phyloP scores from a whole-genome alignment of 306 rosid species.

The Potentilla sterilis region DNA sequence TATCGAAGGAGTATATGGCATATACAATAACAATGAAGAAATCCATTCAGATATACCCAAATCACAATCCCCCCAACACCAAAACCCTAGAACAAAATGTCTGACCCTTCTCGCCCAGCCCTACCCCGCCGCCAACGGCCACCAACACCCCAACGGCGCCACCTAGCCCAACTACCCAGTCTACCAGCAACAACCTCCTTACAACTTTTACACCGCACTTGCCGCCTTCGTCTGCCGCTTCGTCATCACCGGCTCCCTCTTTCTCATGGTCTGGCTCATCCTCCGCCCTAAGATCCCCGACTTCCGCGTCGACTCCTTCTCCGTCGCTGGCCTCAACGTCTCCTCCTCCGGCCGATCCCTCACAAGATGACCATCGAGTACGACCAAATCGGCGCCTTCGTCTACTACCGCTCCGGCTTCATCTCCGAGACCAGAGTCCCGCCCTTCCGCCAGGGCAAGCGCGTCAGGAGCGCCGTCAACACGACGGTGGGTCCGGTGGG shows the following conservation, averaged over 20 bases:
- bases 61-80: too few relatives aligned
- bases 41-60: conserved; percentile 8
- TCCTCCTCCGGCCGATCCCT: too few relatives aligned
- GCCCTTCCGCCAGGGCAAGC: too few relatives aligned
- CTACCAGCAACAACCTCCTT: background rate
- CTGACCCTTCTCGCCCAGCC: conserved; percentile 68
- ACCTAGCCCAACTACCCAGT: too few relatives aligned
- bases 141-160: conserved; percentile 15
- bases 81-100: conserved; percentile 19
- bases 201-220: conserved; percentile 15
- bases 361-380: too few relatives aligned
- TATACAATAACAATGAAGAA: background rate
- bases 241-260: conserved; percentile 42
- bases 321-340: too few relatives aligned
- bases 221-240: conserved; percentile 54
- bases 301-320: conserved; percentile 35
- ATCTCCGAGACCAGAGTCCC: too few relatives aligned
- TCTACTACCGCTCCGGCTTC: too few relatives aligned
- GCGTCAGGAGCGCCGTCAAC: too few relatives aligned
- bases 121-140: conserved; percentile 36
- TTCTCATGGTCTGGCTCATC: conserved; percentile 69
- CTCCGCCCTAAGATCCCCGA: conserved; percentile 74
- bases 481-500: too few relatives aligned
- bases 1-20: background rate
- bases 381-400: too few relatives aligned